Evolutionary conservation across 305 asterid species (phyloP).

Genomic region (Fraxinus paxiana): DNA sequence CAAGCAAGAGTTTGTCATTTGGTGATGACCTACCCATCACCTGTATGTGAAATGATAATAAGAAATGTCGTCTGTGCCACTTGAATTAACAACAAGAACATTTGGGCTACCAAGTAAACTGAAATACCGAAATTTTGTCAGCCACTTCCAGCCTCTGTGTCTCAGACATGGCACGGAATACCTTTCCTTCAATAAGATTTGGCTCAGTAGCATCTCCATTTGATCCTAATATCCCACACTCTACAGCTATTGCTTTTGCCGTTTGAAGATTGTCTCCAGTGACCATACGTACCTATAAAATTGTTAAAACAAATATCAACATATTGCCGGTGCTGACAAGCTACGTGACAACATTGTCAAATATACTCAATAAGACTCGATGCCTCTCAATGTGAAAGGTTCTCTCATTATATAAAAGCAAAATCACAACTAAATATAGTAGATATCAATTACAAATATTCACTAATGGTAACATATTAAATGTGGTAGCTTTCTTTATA

Average conservation of each 20-base stretch:
- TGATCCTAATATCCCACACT: slow-evolving; percentile 83
- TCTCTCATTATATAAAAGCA: background rate
- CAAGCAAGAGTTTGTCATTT: slow-evolving; percentile 85
- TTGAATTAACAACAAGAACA: slow-evolving; percentile 2
- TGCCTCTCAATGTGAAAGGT: background rate
- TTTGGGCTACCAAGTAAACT: slow-evolving; percentile 8
- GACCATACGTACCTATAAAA: slow-evolving; percentile 83
- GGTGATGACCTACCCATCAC: slow-evolving; percentile 99
- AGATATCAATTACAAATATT: background rate
- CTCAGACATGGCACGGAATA: slow-evolving; percentile 64
- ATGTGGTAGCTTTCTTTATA: background rate
- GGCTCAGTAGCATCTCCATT: slow-evolving; percentile 75
- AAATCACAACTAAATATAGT: background rate
- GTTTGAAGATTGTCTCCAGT: slow-evolving; percentile 95
- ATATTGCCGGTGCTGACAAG: background rate
- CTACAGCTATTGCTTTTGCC: slow-evolving; percentile 88
- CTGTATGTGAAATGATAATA: slow-evolving; percentile 31
- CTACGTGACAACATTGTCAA: background rate
- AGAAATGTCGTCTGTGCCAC: slow-evolving; percentile 6
- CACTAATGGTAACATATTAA: background rate
- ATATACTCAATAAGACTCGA: background rate
- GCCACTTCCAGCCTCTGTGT: slow-evolving; percentile 64
- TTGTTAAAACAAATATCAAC: slow-evolving; percentile 13
- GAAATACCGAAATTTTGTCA: slow-evolving; percentile 84
- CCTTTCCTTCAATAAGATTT: slow-evolving; percentile 81